Percentiles rank a stretch among this genome's conserved stretches.
These are phyloP conservation scores for Geotrichum histeridarum DNA, from an alignment of 1,139 yeast genomes.

Conservation along the genomic window DNA sequence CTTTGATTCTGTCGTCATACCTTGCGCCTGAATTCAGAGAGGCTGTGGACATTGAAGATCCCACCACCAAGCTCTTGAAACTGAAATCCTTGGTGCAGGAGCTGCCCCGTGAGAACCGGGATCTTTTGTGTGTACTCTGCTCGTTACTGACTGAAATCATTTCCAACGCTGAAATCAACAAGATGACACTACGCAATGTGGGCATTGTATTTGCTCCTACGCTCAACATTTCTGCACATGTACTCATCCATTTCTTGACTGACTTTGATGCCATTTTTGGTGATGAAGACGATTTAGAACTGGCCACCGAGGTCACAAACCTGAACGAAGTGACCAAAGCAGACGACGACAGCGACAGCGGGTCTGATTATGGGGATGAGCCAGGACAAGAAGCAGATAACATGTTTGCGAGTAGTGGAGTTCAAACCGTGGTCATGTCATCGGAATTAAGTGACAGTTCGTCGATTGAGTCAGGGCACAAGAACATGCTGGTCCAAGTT, in stretches of 20 bases:
- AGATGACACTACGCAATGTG: conserved; percentile 75
- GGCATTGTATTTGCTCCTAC: conserved; percentile 88
- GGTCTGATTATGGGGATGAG: not conserved
- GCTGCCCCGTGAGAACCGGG: conserved; percentile 51
- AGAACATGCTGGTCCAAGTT: too few species aligned
- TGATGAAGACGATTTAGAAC: conserved; percentile 30
- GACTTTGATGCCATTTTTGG: conserved; percentile 65
- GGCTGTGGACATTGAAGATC: conserved; percentile 37
- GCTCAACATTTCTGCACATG: conserved; percentile 61
- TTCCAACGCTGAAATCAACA: conserved; percentile 57
- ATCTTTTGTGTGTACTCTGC: conserved; percentile 61
- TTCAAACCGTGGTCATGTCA: too few species aligned
- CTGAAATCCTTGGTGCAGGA: conserved; percentile 36
- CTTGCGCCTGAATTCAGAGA: conserved; percentile 42
- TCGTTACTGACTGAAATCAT: conserved; percentile 63
- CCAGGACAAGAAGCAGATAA: not conserved
- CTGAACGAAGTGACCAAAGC: not conserved
- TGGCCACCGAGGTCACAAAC: not conserved
- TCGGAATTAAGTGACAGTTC: too few species aligned
- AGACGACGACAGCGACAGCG: not conserved
- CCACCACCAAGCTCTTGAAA: conserved; percentile 33
- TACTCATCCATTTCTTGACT: conserved; percentile 58
- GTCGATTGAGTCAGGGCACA: too few species aligned
- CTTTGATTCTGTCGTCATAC: conserved; percentile 54
- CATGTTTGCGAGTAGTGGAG: too few species aligned